Percentiles rank a stretch among this genome's conserved stretches.
phyloP scores from a whole-genome alignment of 495 filamentous ascomycete genomes.

The Penicillium chermesinum region DNA sequence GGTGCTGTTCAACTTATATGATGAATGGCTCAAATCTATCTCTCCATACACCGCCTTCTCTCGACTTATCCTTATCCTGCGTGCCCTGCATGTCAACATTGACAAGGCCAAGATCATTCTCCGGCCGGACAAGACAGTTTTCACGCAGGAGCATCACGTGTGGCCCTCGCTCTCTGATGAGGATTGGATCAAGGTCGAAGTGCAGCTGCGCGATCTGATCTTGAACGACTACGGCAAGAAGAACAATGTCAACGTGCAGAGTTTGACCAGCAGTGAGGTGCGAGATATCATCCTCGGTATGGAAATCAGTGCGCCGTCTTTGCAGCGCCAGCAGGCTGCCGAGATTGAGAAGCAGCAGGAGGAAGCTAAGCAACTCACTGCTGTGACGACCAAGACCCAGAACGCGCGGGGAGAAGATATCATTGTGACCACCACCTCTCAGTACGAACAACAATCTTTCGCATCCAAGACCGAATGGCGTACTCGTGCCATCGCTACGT shows the following conservation, averaged over 20 bases:
- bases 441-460: conserved; percentile 96
- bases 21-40: conserved; percentile 98
- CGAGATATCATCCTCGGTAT: conserved; percentile 99
- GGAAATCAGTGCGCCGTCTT: conserved; percentile 96
- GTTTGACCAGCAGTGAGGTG: conserved; percentile 92
- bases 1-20: conserved; percentile 99
- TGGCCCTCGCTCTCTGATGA: conserved; percentile 95
- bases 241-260: conserved; percentile 98
- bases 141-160: conserved; percentile 98
- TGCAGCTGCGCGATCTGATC: conserved; percentile 90
- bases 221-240: conserved; percentile 99
- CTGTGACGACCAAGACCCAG: conserved; percentile 96
- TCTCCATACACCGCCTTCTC: conserved; percentile 99
- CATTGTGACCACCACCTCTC: conserved; percentile 94
- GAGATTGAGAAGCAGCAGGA: conserved; percentile 99
- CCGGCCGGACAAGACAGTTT: conserved; percentile 96
- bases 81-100: conserved; percentile 93
- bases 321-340: conserved; percentile 97
- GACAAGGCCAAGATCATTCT: conserved; percentile 98
- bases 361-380: conserved; percentile 92
- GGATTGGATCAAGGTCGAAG: conserved; percentile 99
- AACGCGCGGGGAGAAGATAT: conserved; percentile 98
- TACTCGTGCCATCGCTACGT: conserved; percentile 91
- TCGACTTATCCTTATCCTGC: conserved; percentile 87
- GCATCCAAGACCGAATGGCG: conserved; percentile 99